Conservation (phyloP, 1,284 basidiomycete species). For the Moesziomyces globuligerus region DNA sequence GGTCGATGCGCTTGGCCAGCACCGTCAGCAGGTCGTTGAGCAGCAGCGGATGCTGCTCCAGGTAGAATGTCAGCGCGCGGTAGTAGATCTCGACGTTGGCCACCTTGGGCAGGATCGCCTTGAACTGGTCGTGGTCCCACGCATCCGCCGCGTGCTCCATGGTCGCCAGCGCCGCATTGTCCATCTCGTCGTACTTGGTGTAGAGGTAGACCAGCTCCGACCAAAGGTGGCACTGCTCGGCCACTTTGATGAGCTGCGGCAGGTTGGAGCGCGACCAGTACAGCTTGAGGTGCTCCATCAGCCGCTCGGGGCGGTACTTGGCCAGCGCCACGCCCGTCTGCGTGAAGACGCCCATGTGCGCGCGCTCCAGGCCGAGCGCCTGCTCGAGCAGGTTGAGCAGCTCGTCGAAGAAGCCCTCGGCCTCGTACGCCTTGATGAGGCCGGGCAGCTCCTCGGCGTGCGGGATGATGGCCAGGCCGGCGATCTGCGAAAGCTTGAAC, state of each 20-base stretch:
- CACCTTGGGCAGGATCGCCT: constrained; percentile 70
- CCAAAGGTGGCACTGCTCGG: constrained; percentile 97
- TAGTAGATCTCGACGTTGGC: constrained; percentile 99
- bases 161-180: constrained; percentile 96
- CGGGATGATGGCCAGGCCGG: constrained; percentile 67
- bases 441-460: constrained; percentile 85
- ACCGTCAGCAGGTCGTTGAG: constrained; percentile 93
- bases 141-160: constrained; percentile 96
- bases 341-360: constrained; percentile 87
- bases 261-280: constrained; percentile 98
- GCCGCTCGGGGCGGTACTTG: constrained; percentile 95
- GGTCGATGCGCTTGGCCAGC: constrained; percentile 91
- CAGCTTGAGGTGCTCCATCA: constrained; percentile 98
- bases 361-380: constrained; percentile 89
- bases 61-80: constrained; percentile 74
- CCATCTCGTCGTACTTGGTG: constrained; percentile 96
- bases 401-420: constrained; percentile 92
- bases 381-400: constrained; percentile 90
- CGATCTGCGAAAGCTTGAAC: constrained; percentile 95
- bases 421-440: constrained; percentile 87
- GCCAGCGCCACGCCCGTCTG: constrained; percentile 94
- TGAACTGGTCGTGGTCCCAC: constrained; percentile 98
- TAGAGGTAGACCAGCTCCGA: constrained; percentile 97
- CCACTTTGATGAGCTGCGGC: constrained; percentile 90
- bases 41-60: constrained; percentile 90